phyloP scores from a whole-genome alignment of 2,329 filamentous ascomycete species.

The Beauveria pseudobassiana region DNA sequence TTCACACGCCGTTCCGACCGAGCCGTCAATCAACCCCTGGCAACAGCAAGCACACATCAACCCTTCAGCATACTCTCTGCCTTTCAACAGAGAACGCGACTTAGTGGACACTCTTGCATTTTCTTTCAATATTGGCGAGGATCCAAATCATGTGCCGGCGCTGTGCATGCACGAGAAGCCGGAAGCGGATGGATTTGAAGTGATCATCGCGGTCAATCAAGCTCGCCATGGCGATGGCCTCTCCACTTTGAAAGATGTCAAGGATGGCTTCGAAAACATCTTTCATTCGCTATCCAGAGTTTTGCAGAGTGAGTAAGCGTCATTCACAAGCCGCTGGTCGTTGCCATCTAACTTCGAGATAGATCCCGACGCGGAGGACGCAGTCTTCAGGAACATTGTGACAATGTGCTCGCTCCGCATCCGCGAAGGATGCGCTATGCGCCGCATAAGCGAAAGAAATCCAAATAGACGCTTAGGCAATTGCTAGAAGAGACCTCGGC shows the following conservation, averaged over 20 bases:
- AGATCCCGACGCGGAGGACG: slow-evolving; percentile 10
- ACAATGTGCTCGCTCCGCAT: too few species aligned
- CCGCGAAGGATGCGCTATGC: too few species aligned
- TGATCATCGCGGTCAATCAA: too few species aligned
- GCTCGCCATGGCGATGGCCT: too few species aligned
- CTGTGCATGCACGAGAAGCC: too few species aligned
- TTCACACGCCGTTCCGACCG: not conserved
- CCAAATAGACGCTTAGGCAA: too few species aligned
- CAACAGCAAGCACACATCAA: not conserved
- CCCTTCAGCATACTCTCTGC: not conserved
- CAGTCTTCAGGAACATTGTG: slow-evolving; percentile 15
- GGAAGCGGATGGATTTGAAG: too few species aligned
- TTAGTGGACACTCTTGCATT: not conserved
- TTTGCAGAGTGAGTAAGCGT: not conserved
- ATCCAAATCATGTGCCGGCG: not conserved
- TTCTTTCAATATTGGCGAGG: not conserved
- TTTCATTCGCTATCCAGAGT: too few species aligned
- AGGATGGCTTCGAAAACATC: too few species aligned
- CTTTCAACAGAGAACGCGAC: not conserved
- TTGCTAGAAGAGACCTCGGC: too few species aligned
- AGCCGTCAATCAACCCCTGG: not conserved
- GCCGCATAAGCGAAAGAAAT: too few species aligned
- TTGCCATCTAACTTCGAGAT: slow-evolving; percentile 1
- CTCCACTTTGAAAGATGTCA: too few species aligned
- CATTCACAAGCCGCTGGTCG: not conserved